Conservation (phyloP, 192 early-diverging fungal species). For the Haplosporangium gracile region DNA sequence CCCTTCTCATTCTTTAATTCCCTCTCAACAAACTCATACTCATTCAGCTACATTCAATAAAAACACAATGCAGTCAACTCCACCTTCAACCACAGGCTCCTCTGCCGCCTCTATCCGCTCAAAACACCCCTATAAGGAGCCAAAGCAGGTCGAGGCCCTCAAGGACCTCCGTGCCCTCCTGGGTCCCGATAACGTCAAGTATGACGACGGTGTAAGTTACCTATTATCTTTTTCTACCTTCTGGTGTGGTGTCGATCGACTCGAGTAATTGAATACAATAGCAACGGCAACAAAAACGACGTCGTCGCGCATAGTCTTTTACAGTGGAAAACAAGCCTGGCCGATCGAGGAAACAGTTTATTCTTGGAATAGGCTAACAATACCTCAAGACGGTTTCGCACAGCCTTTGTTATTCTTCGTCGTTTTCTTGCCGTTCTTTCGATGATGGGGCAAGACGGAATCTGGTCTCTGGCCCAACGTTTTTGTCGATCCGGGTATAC, state of each 20-base stretch:
- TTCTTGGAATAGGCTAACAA: background rate
- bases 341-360: background rate
- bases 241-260: background rate
- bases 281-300: background rate
- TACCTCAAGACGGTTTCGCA: background rate
- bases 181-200: conserved; percentile 47
- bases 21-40: background rate
- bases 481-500: background rate
- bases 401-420: background rate
- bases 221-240: conserved; percentile 4
- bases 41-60: background rate
- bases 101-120: conserved; percentile 23
- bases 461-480: background rate
- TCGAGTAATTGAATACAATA: background rate
- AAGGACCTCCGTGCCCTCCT: conserved; percentile 41
- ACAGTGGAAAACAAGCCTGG: background rate
- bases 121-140: conserved; percentile 49
- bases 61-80: background rate
- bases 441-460: background rate
- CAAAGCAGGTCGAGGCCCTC: conserved; percentile 53
- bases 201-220: conserved; percentile 52
- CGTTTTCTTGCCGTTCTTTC: background rate
- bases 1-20: background rate
- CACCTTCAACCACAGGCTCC: conserved; percentile 8
- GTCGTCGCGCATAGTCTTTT: background rate